phyloP scores from a whole-genome alignment of 2,329 filamentous ascomycete species.

The Colletotrichum godetiae region DNA sequence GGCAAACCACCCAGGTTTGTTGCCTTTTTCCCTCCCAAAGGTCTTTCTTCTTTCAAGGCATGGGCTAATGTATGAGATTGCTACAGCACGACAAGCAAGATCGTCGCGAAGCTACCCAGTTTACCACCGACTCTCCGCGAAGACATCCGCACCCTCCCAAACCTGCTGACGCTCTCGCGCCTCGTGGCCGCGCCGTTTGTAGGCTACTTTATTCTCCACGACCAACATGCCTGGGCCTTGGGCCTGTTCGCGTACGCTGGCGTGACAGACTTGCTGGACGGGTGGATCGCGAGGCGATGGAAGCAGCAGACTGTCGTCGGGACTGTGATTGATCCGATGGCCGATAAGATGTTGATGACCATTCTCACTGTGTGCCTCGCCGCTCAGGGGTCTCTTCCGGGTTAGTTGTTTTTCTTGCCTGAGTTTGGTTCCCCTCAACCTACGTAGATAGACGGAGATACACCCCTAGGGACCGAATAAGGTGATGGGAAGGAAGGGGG shows the following conservation, averaged over 20 bases:
- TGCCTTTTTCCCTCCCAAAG: neutral
- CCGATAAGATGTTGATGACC: slow-evolving; percentile 96
- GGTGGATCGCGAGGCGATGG: slow-evolving; percentile 91
- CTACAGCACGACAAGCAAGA: slow-evolving; percentile 10
- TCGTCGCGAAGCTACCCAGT: slow-evolving; percentile 18
- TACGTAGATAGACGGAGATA: neutral
- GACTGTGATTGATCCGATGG: slow-evolving; percentile 95
- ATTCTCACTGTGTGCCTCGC: slow-evolving; percentile 88
- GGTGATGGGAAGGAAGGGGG: neutral
- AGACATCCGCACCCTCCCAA: slow-evolving; percentile 97
- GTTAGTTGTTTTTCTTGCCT: slow-evolving; percentile 57
- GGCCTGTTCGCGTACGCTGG: slow-evolving; percentile 93
- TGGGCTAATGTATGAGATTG: neutral
- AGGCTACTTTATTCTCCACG: slow-evolving; percentile 88
- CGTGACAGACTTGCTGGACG: slow-evolving; percentile 91
- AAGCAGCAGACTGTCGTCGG: slow-evolving; percentile 93
- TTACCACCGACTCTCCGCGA: slow-evolving; percentile 64
- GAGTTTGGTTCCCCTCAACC: neutral
- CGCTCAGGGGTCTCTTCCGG: slow-evolving; percentile 82
- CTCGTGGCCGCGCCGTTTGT: slow-evolving; percentile 85
- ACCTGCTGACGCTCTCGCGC: slow-evolving; percentile 89
- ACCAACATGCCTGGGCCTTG: slow-evolving; percentile 82
- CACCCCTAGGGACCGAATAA: too few species aligned
- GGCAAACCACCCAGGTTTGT: slow-evolving; percentile 8
- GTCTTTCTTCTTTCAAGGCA: neutral